These are phyloP conservation scores for Pseudogymnoascus sp. DNA, from an alignment of 2,329 filamentous ascomycete genomes.

Conservation along the genomic window DNA sequence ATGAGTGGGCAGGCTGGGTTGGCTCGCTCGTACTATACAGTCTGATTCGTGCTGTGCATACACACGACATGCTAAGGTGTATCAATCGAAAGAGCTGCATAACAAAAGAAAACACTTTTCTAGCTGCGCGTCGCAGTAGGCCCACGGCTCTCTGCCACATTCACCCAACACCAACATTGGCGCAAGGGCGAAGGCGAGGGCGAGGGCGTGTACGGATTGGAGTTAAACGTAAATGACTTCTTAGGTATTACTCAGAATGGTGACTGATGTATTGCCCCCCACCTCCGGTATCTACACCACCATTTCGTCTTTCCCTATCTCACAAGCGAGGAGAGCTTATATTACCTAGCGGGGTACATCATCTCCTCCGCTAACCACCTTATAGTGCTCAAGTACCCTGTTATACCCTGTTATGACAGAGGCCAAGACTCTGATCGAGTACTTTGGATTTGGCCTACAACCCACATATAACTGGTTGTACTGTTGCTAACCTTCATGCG, in stretches of 20 bases:
- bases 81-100: neutral
- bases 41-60: neutral
- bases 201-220: too few species aligned
- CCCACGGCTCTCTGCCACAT: neutral
- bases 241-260: slow-evolving; percentile 1
- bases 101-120: neutral
- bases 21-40: neutral
- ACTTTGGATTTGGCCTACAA: neutral
- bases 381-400: neutral
- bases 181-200: neutral
- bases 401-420: neutral
- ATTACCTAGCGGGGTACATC: slow-evolving; percentile 2
- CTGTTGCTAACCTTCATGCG: neutral
- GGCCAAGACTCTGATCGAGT: neutral
- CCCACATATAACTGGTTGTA: neutral
- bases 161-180: neutral
- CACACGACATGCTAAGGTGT: neutral
- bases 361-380: neutral
- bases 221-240: too few species aligned
- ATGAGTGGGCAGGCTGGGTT: neutral
- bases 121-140: neutral
- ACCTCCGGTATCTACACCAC: neutral
- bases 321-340: slow-evolving; percentile 8
- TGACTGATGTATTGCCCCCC: slow-evolving; percentile 9
- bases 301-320: neutral